Conservation (phyloP, 1,284 basidiomycete species). For the Rhodotorula sp. region DNA sequence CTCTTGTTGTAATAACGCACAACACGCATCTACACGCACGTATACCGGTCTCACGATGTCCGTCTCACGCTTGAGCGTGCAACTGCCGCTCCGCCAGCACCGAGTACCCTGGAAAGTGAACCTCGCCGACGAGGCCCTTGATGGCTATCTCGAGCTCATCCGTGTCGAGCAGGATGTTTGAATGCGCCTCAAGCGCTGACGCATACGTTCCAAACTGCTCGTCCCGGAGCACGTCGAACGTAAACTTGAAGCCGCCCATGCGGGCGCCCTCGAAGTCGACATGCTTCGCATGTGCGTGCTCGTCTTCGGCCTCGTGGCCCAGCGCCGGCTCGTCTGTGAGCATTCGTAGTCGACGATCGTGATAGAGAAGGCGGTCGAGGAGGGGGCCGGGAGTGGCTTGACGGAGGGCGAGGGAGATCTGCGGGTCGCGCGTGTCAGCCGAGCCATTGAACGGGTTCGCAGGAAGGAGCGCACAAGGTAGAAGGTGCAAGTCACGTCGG, state of each 20-base stretch:
- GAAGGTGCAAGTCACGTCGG: slow-evolving; percentile 33
- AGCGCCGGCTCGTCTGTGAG: neutral
- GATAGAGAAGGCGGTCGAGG: slow-evolving; percentile 36
- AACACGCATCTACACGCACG: no score
- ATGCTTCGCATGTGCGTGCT: neutral
- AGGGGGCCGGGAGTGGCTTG: slow-evolving; percentile 34
- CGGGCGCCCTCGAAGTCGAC: slow-evolving; percentile 23
- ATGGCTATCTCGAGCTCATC: slow-evolving; percentile 25
- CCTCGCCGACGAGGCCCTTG: slow-evolving; percentile 27
- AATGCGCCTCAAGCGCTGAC: slow-evolving; percentile 5
- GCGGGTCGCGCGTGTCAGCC: neutral
- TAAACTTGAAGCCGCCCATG: slow-evolving; percentile 13
- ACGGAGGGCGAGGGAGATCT: slow-evolving; percentile 35
- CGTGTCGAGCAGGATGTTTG: slow-evolving; percentile 23
- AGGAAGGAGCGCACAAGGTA: slow-evolving; percentile 9
- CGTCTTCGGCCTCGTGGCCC: neutral
- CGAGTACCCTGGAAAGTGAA: slow-evolving; percentile 10
- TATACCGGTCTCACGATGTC: no score
- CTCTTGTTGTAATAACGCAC: neutral
- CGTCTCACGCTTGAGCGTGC: neutral
- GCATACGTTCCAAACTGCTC: slow-evolving; percentile 10
- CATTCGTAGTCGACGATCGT: slow-evolving; percentile 25
- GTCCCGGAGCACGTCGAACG: slow-evolving; percentile 17
- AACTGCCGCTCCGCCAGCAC: neutral
- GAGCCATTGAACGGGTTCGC: no score